Evolutionary conservation across 2,329 filamentous ascomycete genomes (phyloP), one percentile per base, ranked within the genome.

Genomic region (Escovopsis weberi): DNA sequence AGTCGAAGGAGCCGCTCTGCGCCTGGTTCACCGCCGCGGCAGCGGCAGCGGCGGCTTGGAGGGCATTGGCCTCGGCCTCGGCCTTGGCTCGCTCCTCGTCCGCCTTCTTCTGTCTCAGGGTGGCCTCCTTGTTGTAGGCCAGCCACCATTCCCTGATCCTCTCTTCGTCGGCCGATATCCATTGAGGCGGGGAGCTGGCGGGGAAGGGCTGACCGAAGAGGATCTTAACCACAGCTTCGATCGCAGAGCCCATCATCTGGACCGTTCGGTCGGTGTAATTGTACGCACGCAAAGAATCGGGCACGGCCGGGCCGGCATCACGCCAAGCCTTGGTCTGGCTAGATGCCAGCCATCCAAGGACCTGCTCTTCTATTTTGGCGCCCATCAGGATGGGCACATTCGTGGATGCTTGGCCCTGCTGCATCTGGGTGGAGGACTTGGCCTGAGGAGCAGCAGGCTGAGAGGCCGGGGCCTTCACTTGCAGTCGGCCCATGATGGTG

Each of bases 91-190:
- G 55, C 26, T 61, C 59, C 32, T 64, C 63, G 2, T 64, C 59
- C 26, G 60, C 58, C 40, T 55, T 60, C 43, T 63, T 63, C 38
- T 66, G 58, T 38, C 60, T 61, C 2, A 55, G 53, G 8, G 61
- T 56, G 11, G 54, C 38, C 41, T 66, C 65, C 45, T 60, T 64
- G 43, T 64, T 63, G 47, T 66, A 69, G 0, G 70, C 71, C 10
- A 65, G 55, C 59, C 67, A 69, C 73, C 74, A 78, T 47, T 73
- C 66, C 9, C 66, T 64, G 0, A 68, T 59, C 46, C 65, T 65
- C 30, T 67, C 66, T 3, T 64, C 55, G 30, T 70, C 62, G 19
- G 66, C 57, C 9, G 57, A 58, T 48, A 77, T 64, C 65, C 72
- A 74, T 15, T 66, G 64, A 1, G 75, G 72, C 4, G 74, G 69